Base-by-base conservation (phyloP, 106 monocot species). In the Dendrobium nobile region DNA sequence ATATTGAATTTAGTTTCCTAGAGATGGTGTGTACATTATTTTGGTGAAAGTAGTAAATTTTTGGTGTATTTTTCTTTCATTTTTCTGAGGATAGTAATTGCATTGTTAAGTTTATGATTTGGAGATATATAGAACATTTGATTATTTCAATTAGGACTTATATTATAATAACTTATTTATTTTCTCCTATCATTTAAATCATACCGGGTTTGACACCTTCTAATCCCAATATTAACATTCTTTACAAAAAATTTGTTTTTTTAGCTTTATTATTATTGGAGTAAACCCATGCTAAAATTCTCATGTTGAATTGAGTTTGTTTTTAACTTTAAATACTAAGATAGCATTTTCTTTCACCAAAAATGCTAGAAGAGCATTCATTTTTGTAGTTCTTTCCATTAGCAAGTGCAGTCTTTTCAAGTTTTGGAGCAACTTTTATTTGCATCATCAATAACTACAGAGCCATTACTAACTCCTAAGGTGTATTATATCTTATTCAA, bases 351-450 rank as follows among this genome's bases (percentile, higher is more conserved):
- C 33, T 68, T 28, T 11, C 13, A 4, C 31, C 33, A 68, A 68
- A 67, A 27, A n/a, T 68, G 68, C 31, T 68, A 33, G 22, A 33
- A 2, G 68, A 44, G 0, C 41, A 43, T 74, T 76, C 9, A 47
- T 76, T 58, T 82, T 56, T 54, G 11, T 48, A 11, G n/a, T 73
- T 47, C 45, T 54, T 67, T 75, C 45, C 68, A 42, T 73, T 73
- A 48, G 73, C 86, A 96, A 93, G 78, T 98, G 94, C 75, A 89
- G 84, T 67, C 87, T 99, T 76, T 99, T 85, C 95, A 95, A 86
- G 88, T 84, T 75, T 77, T 95, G 55, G 95, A 99, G 87, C 91
- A 99, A 61, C 88, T 95, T 84, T 82, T 99, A 47, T 95, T 88
- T 91, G 77, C 91, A 45, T 90, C 92, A 11, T 88, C 90, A 58